phyloP scores from a whole-genome alignment of 352 stramenopile genomes.

The Blastocystis sp. region DNA sequence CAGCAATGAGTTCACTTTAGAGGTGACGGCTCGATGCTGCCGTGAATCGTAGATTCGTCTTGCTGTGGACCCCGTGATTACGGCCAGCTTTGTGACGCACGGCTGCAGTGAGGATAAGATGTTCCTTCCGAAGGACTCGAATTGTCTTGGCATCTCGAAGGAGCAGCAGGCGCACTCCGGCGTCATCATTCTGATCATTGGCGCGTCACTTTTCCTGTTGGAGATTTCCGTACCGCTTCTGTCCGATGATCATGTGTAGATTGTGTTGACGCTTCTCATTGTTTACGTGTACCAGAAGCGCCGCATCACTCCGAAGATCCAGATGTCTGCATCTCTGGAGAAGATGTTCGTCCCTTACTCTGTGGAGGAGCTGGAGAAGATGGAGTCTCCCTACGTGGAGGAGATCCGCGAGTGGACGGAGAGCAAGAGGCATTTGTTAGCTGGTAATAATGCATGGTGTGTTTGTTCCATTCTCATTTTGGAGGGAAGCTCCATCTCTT shows the following conservation, averaged over 20 bases:
- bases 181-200: constrained; percentile 6
- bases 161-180: background rate
- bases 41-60: constrained; percentile 12
- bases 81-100: constrained; percentile 29
- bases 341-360: constrained; percentile 37
- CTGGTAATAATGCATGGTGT: background rate
- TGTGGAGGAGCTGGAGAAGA: constrained; percentile 15
- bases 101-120: constrained; percentile 52
- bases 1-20: background rate
- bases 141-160: background rate
- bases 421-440: background rate
- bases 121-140: constrained; percentile 6
- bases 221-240: background rate
- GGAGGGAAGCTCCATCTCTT: background rate
- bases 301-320: constrained; percentile 20
- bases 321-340: constrained; percentile 26
- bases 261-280: background rate
- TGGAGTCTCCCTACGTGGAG: constrained; percentile 42
- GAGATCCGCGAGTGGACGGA: constrained; percentile 14
- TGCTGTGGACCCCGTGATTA: constrained; percentile 27
- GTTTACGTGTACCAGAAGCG: constrained; percentile 55
- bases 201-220: background rate
- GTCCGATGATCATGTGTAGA: background rate
- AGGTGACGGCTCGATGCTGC: background rate
- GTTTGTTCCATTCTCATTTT: background rate